A percentile compares a stretch with the other conserved stretches of the same genome.
These are phyloP conservation scores for Kwoniella sp. DNA, from an alignment of 768 basidiomycete species.

Conservation along the genomic window DNA sequence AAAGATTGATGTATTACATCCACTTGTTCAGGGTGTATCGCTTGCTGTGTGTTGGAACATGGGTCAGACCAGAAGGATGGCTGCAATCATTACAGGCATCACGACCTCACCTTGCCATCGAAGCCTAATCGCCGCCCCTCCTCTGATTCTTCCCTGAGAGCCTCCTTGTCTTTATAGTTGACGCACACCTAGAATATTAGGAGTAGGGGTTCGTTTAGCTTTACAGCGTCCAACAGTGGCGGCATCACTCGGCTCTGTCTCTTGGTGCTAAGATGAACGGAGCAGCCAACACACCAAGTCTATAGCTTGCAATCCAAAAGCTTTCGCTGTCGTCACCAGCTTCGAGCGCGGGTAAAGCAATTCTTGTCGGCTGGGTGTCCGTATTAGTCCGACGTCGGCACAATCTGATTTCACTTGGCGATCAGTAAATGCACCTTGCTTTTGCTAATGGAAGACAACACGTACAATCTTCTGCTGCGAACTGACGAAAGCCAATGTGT, in stretches of 20 bases:
- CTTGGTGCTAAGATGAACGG: conserved; percentile 6
- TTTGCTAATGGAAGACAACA: not conserved
- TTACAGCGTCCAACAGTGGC: too few species aligned
- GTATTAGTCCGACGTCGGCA: conserved; percentile 79
- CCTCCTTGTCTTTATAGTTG: conserved; percentile 73
- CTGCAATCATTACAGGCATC: not conserved
- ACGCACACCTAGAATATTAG: conserved; percentile 70
- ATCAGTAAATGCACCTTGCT: too few species aligned
- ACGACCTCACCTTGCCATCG: conserved; percentile 80
- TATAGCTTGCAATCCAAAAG: conserved; percentile 79
- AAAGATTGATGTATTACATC: conserved; percentile 75
- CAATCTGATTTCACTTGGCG: too few species aligned
- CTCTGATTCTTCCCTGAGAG: conserved; percentile 71
- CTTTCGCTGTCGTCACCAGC: conserved; percentile 78
- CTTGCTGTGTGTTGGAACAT: conserved; percentile 66
- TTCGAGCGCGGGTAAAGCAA: conserved; percentile 80
- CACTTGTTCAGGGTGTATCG: conserved; percentile 86
- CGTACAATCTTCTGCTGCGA: conserved; percentile 92
- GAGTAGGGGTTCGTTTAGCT: not conserved
- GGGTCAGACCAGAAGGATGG: not conserved
- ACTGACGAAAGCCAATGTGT: conserved; percentile 62
- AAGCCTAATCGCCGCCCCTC: conserved; percentile 84
- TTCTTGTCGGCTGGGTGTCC: conserved; percentile 73
- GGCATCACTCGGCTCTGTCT: too few species aligned
- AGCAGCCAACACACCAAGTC: conserved; percentile 70